Evolutionary conservation across 2,329 filamentous ascomycete genomes (phyloP), one percentile per base, ranked within the genome.

Genomic region (Pyricularia grisea): DNA sequence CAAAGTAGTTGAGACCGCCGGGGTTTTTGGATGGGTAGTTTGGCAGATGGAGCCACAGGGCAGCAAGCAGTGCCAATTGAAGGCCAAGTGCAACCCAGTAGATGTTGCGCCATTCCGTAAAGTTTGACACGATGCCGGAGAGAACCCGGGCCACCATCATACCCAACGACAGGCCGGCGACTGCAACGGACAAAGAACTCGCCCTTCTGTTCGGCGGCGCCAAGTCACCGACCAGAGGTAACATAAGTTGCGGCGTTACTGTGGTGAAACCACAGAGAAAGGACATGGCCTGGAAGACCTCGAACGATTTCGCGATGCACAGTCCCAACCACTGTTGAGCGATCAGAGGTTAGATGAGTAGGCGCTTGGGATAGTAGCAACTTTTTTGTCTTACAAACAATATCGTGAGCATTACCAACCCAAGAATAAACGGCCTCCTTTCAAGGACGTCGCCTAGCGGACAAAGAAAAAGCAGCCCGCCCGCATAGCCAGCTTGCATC

Each of bases 1-100:
- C 79, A 71, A 87, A 84, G 76, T 94, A 94, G 70, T 86, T 87
- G 17, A 90, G 77, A 0, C 12, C 31, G 36, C 87, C 86, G 0
- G 87, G 88, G 74, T 93, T 94, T 4, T 90, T 90, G 1, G 86
- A 84, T 0, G 92, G 92, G 72, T 95, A 95, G 76, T 94, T 91
- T 0, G 92, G 92, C 89, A 95, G 90, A 77, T 88, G 92, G 64
- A 88, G 76, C 81, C 87, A 94, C 6, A 94, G 84, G 0, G 89
- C 78, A 7, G 81, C 72, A 69, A 90, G 85, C 71, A 94, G 88
- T 10, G 87, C 74, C 73, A 87, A 89, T 77, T 95, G 92, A 0
- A 92, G 80, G 0, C 83, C 91, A 5, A 94, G 85, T 0, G 90
- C 85, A 70, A 94, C 81, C 90, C 91, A 94, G 80, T 93, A 95